A percentile compares a stretch with the other conserved stretches of the same genome.
Evolutionary conservation across 2,329 filamentous ascomycete genomes (phyloP).

Genomic region (Diplodia seriata): DNA sequence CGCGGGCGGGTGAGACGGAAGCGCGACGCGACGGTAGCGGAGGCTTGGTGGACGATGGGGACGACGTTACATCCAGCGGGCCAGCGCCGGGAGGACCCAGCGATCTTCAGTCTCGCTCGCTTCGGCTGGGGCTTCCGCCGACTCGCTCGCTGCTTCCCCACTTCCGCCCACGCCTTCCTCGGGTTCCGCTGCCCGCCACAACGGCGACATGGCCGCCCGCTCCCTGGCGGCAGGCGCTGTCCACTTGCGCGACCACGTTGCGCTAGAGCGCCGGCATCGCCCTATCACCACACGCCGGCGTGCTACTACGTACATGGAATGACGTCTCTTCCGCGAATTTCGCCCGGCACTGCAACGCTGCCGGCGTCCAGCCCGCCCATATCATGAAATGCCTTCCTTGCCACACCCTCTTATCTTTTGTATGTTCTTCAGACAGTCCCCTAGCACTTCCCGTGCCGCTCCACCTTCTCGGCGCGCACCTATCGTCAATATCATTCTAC

Average conservation of each 20-base stretch:
- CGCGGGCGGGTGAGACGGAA: slow-evolving; percentile 14
- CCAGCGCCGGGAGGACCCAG: slow-evolving; percentile 14
- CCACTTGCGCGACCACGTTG: slow-evolving; percentile 26
- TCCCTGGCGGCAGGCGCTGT: not conserved
- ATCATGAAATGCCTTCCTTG: slow-evolving; percentile 16
- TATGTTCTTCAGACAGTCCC: slow-evolving; percentile 16
- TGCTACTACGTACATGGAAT: not conserved
- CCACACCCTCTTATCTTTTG: slow-evolving; percentile 11
- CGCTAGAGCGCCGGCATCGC: slow-evolving; percentile 20
- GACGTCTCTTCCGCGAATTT: slow-evolving; percentile 20
- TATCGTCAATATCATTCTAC: not conserved
- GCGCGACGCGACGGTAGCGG: slow-evolving; percentile 1
- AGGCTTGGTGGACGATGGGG: slow-evolving; percentile 19
- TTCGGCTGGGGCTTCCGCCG: slow-evolving; percentile 13
- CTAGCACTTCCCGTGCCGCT: not conserved
- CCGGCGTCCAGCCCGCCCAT: slow-evolving; percentile 12
- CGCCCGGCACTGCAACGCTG: slow-evolving; percentile 26
- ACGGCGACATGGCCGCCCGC: slow-evolving; percentile 15
- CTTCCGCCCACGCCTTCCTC: slow-evolving; percentile 3
- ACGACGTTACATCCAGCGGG: slow-evolving; percentile 29
- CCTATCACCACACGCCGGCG: slow-evolving; percentile 17
- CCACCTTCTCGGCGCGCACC: not conserved
- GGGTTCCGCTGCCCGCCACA: slow-evolving; percentile 15
- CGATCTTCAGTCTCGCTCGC: slow-evolving; percentile 1
- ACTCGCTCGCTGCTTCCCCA: slow-evolving; percentile 4